Evolutionary conservation across 2,329 filamentous ascomycete genomes (phyloP), one percentile per base, ranked within the genome.

Genomic region (Aspergillus jensenii): DNA sequence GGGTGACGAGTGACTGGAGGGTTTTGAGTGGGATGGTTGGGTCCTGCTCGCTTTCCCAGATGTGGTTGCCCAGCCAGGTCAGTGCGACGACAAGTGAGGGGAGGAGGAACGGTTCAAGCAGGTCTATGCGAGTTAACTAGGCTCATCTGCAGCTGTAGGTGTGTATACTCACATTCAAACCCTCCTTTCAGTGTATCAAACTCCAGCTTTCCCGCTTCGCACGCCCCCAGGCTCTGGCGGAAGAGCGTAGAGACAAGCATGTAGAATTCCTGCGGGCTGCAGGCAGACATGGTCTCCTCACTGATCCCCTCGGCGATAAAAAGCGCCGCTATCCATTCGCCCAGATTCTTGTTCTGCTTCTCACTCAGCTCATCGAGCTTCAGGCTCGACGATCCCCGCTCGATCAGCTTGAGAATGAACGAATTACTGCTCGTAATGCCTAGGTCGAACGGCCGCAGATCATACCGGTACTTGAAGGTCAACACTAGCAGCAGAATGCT

Each of bases 261-360:
- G 64, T 87, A 87, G 61, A 88, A 88, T 41, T 87, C 83, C 53
- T 87, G 84, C 2, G 86, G 86, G 41, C 82, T 84, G 69, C 86
- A 88, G 12, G 82, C 80, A 21, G 84, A 83, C 78, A 87, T 86
- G 3, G 86, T 81, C 58, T 88, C 86, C 63, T 88, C 85, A 54
- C 80, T 84, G 41, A 88, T 84, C 1, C 83, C 83, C 67, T 87
- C 84, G 2, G 84, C 83, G 40, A 86, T 82, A 61, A 85, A 88
- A 3, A 88, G 74, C 3, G 83, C 84, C 46, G 80, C 81, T 33
- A 87, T 80, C 86, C 86, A 88, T 31, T 79, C 80, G 2, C 79
- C 79, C 1, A 88, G 76, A 60, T 87, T 81, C 49, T 80, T 81
- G 58, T 76, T 79, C 65, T 86, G 82, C 52, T 84, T 83, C 47